These are phyloP conservation scores for Nothophaeocryptopus gaeumannii DNA, from an alignment of 2,329 filamentous ascomycete species.

Conservation along the genomic window DNA sequence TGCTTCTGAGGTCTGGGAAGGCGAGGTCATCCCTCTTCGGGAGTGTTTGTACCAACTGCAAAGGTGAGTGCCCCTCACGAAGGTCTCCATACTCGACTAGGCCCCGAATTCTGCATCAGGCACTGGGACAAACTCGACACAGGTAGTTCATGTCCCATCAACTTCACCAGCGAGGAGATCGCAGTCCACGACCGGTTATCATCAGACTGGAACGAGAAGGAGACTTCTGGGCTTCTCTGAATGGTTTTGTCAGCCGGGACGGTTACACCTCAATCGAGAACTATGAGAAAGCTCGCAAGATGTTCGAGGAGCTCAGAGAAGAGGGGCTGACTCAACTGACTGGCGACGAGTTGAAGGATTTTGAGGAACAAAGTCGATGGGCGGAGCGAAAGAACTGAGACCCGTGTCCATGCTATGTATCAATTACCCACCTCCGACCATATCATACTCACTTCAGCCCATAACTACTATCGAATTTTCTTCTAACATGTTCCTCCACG, in stretches of 20 bases:
- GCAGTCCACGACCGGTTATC: constrained; percentile 26
- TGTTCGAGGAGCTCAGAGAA: constrained; percentile 36
- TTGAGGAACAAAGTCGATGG: no score
- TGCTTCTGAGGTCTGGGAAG: constrained; percentile 34
- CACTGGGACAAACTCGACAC: constrained; percentile 34
- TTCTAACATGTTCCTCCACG: constrained; percentile 23
- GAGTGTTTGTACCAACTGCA: constrained; percentile 34
- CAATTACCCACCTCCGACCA: no score
- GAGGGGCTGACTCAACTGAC: background rate
- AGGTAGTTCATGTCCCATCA: constrained; percentile 31
- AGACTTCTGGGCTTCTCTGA: constrained; percentile 39
- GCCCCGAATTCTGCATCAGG: constrained; percentile 21
- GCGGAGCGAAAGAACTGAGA: no score
- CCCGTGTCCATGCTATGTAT: no score
- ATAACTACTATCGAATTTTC: constrained; percentile 23
- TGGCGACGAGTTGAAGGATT: no score
- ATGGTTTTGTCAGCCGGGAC: constrained; percentile 37
- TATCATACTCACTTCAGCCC: constrained; percentile 7
- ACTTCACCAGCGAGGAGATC: constrained; percentile 24
- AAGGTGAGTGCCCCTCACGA: constrained; percentile 27
- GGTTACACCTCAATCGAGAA: constrained; percentile 39
- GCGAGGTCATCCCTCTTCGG: constrained; percentile 34
- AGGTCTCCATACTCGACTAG: background rate
- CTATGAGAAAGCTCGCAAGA: constrained; percentile 36
- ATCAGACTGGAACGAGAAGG: constrained; percentile 33